Conservation (phyloP, 306 rosid genomes). For the Trifolium fragiferum region DNA sequence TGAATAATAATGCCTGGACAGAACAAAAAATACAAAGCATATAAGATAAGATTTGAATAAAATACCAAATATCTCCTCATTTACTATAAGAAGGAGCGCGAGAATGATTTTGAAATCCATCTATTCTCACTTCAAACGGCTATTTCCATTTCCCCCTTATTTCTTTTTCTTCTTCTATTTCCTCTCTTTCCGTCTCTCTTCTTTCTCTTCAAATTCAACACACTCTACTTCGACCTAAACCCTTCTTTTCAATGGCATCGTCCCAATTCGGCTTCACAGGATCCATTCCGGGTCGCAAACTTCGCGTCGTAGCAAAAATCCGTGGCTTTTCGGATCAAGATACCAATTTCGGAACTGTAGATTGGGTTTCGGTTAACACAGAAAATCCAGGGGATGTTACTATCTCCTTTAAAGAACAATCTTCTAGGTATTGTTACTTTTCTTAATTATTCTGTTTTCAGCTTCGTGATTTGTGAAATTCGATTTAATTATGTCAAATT, state of each 20-base stretch:
- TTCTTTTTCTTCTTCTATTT: not conserved
- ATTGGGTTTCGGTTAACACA: constrained; percentile 66
- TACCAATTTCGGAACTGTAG: constrained; percentile 28
- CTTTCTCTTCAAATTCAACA: constrained; percentile 1
- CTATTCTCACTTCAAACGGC: constrained; percentile 42
- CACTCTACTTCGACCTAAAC: not conserved
- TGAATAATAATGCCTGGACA: no score
- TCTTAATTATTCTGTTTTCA: constrained; percentile 2
- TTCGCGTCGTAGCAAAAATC: constrained; percentile 66
- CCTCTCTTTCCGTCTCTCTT: not conserved
- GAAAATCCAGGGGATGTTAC: constrained; percentile 54
- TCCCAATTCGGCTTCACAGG: constrained; percentile 31
- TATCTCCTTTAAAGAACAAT: constrained; percentile 62
- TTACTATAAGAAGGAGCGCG: constrained; percentile 21
- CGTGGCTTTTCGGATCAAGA: constrained; percentile 46
- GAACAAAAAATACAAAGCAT: not conserved
- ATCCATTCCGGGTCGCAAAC: constrained; percentile 41
- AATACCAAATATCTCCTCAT: not conserved
- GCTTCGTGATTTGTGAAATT: not conserved
- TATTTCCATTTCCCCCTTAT: constrained; percentile 18
- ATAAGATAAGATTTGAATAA: not conserved
- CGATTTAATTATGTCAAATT: not conserved
- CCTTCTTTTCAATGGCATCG: constrained; percentile 53
- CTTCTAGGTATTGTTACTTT: constrained; percentile 56
- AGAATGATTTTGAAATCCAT: constrained; percentile 32